phyloP scores from a whole-genome alignment of 2,329 filamentous ascomycete species.

The Aspergillus candidus region DNA sequence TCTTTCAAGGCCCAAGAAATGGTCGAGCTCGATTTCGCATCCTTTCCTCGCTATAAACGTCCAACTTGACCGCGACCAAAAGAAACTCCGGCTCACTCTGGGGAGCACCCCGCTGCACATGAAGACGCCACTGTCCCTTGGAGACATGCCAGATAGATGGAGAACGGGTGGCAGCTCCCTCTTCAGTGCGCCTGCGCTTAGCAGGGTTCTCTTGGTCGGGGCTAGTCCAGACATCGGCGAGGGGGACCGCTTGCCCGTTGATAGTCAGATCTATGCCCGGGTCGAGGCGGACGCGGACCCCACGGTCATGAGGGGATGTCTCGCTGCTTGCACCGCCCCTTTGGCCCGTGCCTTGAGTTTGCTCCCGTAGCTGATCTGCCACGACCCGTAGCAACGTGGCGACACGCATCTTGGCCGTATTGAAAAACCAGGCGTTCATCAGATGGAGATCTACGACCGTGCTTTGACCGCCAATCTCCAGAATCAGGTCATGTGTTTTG shows the following conservation, averaged over 20 bases:
- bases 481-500: slow-evolving; percentile 62
- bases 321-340: background rate
- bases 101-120: slow-evolving; percentile 51
- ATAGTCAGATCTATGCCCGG: slow-evolving; percentile 39
- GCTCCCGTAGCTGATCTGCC: slow-evolving; percentile 69
- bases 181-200: slow-evolving; percentile 13
- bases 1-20: slow-evolving; percentile 48
- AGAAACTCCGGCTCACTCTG: slow-evolving; percentile 59
- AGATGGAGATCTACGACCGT: slow-evolving; percentile 51
- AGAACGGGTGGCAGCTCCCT: slow-evolving; percentile 13
- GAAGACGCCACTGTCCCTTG: slow-evolving; percentile 66
- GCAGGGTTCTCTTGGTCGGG: slow-evolving; percentile 1
- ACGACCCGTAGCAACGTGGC: slow-evolving; percentile 71
- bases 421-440: slow-evolving; percentile 65
- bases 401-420: slow-evolving; percentile 63
- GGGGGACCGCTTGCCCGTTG: slow-evolving; percentile 31
- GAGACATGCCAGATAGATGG: slow-evolving; percentile 54
- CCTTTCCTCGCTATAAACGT: slow-evolving; percentile 61
- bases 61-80: slow-evolving; percentile 68
- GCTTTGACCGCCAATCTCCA: slow-evolving; percentile 69
- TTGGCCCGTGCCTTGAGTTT: background rate
- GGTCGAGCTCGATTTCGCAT: slow-evolving; percentile 58
- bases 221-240: slow-evolving; percentile 7
- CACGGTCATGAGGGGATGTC: no score
- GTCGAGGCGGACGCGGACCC: slow-evolving; percentile 57